Percentiles rank a stretch among this genome's conserved stretches.
Evolutionary conservation across 352 stramenopile genomes (phyloP).

Genomic region (Globisporangium orthogonon): DNA sequence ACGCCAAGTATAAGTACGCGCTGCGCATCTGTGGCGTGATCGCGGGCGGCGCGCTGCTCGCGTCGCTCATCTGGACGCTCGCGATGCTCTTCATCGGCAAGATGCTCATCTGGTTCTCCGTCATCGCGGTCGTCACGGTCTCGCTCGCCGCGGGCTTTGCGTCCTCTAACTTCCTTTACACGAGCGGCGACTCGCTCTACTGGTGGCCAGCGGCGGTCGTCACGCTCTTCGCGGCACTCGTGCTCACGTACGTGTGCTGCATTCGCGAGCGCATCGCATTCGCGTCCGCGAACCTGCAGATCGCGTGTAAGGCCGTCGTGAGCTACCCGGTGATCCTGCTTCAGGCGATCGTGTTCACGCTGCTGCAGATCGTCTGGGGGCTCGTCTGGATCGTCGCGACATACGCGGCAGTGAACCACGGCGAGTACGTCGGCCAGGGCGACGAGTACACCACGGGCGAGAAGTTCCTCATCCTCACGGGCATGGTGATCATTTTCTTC

Average conservation of each 20-base stretch:
- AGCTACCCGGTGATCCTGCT: constrained; percentile 68
- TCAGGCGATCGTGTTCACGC: constrained; percentile 55
- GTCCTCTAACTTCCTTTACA: constrained; percentile 32
- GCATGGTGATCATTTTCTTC: constrained; percentile 73
- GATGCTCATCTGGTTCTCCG: constrained; percentile 61
- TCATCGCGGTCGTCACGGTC: constrained; percentile 30
- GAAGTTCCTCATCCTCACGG: constrained; percentile 35
- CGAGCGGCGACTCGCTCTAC: constrained; percentile 31
- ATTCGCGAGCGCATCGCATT: constrained; percentile 58
- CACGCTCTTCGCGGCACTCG: constrained; percentile 33
- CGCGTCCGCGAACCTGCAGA: constrained; percentile 76
- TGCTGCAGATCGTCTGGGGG: constrained; percentile 69
- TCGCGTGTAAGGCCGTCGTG: constrained; percentile 68
- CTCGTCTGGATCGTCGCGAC: constrained; percentile 71
- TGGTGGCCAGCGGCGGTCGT: constrained; percentile 42
- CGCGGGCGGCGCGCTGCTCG: constrained; percentile 27
- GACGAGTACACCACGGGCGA: constrained; percentile 24
- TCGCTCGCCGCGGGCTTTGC: constrained; percentile 30
- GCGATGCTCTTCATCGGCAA: constrained; percentile 50
- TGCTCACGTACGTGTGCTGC: constrained; percentile 50
- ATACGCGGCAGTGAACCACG: constrained; percentile 52
- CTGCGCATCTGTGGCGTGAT: constrained; percentile 37
- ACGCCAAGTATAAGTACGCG: constrained; percentile 54
- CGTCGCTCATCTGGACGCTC: constrained; percentile 42
- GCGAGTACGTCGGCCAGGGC: constrained; percentile 33